Percentiles rank a stretch among this genome's conserved stretches.
Conservation (phyloP, 352 stramenopile species). For the Phytophthora hybrid region DNA sequence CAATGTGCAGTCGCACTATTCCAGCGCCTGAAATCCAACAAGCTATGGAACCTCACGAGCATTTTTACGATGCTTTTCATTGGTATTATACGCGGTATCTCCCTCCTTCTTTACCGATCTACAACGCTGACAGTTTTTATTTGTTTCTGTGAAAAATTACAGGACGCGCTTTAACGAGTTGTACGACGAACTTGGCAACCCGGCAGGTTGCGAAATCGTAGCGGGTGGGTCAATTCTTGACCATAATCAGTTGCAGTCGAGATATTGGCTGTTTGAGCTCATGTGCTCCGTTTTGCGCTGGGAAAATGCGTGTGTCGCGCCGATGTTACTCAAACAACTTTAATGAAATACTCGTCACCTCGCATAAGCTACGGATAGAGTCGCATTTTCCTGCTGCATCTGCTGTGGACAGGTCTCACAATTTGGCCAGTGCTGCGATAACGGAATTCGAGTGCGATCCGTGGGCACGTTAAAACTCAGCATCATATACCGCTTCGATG, state of each 20-base stretch:
- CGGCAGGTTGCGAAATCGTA: slow-evolving; percentile 56
- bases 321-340: slow-evolving; percentile 44
- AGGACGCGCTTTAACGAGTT: slow-evolving; percentile 65
- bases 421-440: too few species aligned
- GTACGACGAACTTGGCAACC: slow-evolving; percentile 42
- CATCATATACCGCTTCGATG: too few species aligned
- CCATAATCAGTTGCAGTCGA: slow-evolving; percentile 47
- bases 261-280: slow-evolving; percentile 71
- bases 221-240: slow-evolving; percentile 56
- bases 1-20: slow-evolving; percentile 65
- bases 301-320: slow-evolving; percentile 50
- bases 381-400: too few species aligned
- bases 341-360: background rate
- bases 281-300: slow-evolving; percentile 67
- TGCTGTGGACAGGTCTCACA: too few species aligned
- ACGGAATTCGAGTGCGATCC: too few species aligned
- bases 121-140: background rate
- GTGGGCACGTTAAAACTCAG: too few species aligned
- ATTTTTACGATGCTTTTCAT: slow-evolving; percentile 66
- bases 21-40: slow-evolving; percentile 55
- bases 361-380: too few species aligned
- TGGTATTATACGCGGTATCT: slow-evolving; percentile 34
- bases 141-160: background rate
- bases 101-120: background rate
- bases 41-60: slow-evolving; percentile 49